These are phyloP conservation scores for Conticribra weissflogii DNA, from an alignment of 108 stramenopile species.

Conservation along the genomic window DNA sequence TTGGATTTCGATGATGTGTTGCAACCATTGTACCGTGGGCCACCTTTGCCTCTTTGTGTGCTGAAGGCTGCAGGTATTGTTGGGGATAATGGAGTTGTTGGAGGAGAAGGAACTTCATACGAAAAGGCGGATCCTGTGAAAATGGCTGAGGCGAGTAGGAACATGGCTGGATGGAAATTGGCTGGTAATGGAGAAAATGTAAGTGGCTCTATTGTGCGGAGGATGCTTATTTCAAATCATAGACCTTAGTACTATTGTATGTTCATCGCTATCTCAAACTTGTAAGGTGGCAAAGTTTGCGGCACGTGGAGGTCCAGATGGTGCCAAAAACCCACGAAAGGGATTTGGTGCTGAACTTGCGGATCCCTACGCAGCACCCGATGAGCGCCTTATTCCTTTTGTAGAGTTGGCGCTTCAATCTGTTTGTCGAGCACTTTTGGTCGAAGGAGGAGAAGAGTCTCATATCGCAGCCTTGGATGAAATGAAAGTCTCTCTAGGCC, in stretches of 20 bases:
- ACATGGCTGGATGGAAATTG: conserved; percentile 86
- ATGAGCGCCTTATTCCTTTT: conserved; percentile 45
- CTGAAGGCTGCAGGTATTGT: conserved; percentile 61
- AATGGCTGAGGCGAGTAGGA: conserved; percentile 68
- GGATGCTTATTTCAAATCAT: no score
- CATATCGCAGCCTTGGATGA: conserved; percentile 40
- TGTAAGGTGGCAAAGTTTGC: conserved; percentile 67
- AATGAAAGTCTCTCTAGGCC: conserved; percentile 41
- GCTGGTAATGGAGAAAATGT: conserved; percentile 65
- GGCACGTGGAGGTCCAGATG: conserved; percentile 74
- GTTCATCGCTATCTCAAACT: background rate
- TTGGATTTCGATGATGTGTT: conserved; percentile 73
- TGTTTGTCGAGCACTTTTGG: conserved; percentile 57
- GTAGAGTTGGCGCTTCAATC: conserved; percentile 71
- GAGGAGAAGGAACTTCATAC: conserved; percentile 66
- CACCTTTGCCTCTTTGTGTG: conserved; percentile 74
- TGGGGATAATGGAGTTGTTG: conserved; percentile 46
- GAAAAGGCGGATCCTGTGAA: conserved; percentile 52
- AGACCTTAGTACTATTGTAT: background rate
- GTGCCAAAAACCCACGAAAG: conserved; percentile 77
- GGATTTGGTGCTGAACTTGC: conserved; percentile 82
- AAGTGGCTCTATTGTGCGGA: no score
- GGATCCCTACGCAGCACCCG: conserved; percentile 79
- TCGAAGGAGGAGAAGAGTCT: conserved; percentile 38
- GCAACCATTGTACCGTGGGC: conserved; percentile 78